Conservation (phyloP, 176 grass and related monocot species). For the Otatea glauca region DNA sequence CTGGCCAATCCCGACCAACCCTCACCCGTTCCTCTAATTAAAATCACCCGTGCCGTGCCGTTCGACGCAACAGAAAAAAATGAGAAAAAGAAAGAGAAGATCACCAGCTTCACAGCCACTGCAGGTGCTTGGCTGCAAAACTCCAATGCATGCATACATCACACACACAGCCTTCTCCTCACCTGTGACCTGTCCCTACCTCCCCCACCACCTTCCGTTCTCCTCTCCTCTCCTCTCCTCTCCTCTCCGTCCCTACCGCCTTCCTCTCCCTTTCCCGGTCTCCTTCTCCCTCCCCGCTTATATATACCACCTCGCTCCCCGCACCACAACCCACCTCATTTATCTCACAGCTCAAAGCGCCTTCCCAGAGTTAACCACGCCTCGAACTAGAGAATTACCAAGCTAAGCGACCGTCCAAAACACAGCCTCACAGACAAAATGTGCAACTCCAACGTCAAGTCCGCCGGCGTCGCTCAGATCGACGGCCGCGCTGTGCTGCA, state of each 20-base stretch:
- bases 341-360: slow-evolving; percentile 44
- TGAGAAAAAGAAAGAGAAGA: background rate
- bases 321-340: slow-evolving; percentile 23
- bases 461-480: slow-evolving; percentile 63
- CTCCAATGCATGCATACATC: background rate
- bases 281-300: slow-evolving; percentile 44
- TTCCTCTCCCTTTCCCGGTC: slow-evolving; percentile 38
- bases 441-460: slow-evolving; percentile 92
- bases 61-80: slow-evolving; percentile 5
- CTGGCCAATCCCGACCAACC: background rate
- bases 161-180: background rate
- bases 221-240: slow-evolving; percentile 8
- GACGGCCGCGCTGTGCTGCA: slow-evolving; percentile 83
- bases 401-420: background rate
- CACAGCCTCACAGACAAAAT: slow-evolving; percentile 35
- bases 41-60: background rate
- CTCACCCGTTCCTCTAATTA: background rate
- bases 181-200: slow-evolving; percentile 40
- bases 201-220: slow-evolving; percentile 20
- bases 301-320: slow-evolving; percentile 44
- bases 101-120: background rate
- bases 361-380: slow-evolving; percentile 33
- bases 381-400: slow-evolving; percentile 8
- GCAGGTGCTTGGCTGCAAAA: background rate
- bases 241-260: slow-evolving; percentile 27